Base-by-base conservation (phyloP, 352 stramenopile species). In the Blastocystis hominis region DNA sequence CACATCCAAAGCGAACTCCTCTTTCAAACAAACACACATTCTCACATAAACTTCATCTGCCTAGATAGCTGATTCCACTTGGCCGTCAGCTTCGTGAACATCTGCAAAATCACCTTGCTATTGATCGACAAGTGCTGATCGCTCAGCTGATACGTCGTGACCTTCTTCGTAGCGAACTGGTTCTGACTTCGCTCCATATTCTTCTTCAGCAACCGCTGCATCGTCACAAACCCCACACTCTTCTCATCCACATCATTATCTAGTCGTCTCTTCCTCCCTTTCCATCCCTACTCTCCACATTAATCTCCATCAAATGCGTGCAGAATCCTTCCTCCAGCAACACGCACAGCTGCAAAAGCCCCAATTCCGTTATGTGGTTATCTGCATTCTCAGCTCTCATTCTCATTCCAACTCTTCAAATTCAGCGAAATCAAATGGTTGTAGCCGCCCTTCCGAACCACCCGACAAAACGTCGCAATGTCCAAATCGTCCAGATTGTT, bases 41-140 rank as follows among this genome's bases (percentile, higher is more conserved):
- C 24, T 30, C 63, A 80, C 70, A 80, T 80, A 42, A 80, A 80
- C 53, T 64, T 62, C 70, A 80, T 80, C 1, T 80, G 70, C 20
- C 70, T 61, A 15, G 70, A 64, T 15, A 80, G 70, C 54, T 80
- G 70, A 38, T 80, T 80, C 70, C 70, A 80, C 54, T 80, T 80
- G 3, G 70, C 70, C 30, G 70, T 80, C 9, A 80, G 70, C 44
- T 80, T 80, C 7, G 70, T 80, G 53, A 80, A 80, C 70, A 80
- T 80, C 70, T 80, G 70, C 70, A 80, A 42, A 46, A 80, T 80
- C 9, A 80, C 70, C 53, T 80, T 80, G 36, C 70, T 80, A n/a
- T 80, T 80, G 46, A 80, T 80, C 24, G 70, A 80, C 13, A 80
- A 38, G 44, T 80, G 70, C 54, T 80, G 70, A 64, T 80, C 53